These are phyloP conservation scores for Blastocystis sp. DNA, from an alignment of 352 stramenopile genomes.

Conservation along the genomic window DNA sequence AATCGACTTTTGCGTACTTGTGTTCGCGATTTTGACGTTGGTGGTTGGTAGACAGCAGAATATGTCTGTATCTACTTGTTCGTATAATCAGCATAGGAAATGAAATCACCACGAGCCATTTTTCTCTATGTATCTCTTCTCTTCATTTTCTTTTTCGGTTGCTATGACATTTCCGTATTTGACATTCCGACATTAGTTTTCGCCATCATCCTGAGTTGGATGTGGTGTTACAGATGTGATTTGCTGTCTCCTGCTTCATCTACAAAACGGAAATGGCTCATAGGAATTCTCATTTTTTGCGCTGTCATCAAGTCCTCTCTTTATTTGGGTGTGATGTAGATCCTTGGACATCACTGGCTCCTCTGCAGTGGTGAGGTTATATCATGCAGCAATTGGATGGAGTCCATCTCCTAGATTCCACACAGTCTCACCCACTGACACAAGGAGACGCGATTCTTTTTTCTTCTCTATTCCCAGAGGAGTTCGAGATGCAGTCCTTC, in stretches of 20 bases:
- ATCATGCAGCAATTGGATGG: too few relatives aligned
- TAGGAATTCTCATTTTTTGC: background rate
- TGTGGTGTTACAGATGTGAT: background rate
- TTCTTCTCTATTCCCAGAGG: background rate
- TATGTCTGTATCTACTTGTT: too few relatives aligned
- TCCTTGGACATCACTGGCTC: constrained; percentile 8
- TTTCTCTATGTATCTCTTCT: background rate
- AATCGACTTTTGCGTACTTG: background rate
- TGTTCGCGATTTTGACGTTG: background rate
- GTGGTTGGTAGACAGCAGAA: too few relatives aligned
- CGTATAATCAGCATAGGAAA: too few relatives aligned
- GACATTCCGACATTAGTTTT: constrained; percentile 1
- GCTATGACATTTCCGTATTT: background rate
- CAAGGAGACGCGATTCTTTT: background rate
- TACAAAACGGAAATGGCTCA: background rate
- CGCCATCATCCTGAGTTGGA: background rate
- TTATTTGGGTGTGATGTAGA: background rate
- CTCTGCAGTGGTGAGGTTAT: background rate
- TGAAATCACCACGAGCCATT: too few relatives aligned
- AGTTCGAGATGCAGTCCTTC: background rate
- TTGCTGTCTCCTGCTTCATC: background rate
- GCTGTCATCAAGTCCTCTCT: background rate
- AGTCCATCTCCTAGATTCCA: background rate
- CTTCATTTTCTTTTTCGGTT: background rate
- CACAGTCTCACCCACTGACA: background rate